Conservation (phyloP, 305 asterid genomes). For the Fraxinus nigra region DNA sequence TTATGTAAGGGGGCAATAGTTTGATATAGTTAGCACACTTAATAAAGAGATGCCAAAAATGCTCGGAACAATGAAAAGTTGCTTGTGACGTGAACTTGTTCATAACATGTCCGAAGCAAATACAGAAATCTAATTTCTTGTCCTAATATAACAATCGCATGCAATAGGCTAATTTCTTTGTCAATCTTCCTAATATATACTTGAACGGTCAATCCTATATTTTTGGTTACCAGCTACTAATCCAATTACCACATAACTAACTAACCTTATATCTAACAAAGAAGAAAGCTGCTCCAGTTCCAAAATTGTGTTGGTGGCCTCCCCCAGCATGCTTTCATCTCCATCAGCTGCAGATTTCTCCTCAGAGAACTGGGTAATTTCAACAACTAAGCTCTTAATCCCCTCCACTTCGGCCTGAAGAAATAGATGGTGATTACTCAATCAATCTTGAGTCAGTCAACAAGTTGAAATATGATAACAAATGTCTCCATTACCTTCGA, state of each 20-base stretch:
- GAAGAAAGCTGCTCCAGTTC: slow-evolving; percentile 22
- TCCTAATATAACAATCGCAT: background rate
- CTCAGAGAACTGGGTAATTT: background rate
- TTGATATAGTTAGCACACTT: background rate
- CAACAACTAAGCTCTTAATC: background rate
- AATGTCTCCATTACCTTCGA: slow-evolving; percentile 31
- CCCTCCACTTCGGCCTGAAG: slow-evolving; percentile 28
- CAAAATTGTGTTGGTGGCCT: slow-evolving; percentile 1
- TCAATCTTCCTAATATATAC: background rate
- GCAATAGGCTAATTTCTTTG: background rate
- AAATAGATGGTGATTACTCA: background rate
- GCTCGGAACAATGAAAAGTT: background rate
- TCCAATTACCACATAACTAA: background rate
- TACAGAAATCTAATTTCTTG: background rate
- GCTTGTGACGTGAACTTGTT: background rate
- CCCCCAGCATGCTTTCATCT: background rate
- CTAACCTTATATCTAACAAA: slow-evolving; percentile 25
- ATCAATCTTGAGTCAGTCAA: background rate
- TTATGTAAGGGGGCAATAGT: background rate
- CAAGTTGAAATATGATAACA: background rate
- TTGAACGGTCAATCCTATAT: background rate
- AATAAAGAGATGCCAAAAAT: background rate
- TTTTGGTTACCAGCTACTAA: background rate
- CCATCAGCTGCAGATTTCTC: slow-evolving; percentile 10
- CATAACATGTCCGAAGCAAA: background rate